Evolutionary conservation across 23 red algal genomes (phyloP).

Genomic region (Chondrus crispus): DNA sequence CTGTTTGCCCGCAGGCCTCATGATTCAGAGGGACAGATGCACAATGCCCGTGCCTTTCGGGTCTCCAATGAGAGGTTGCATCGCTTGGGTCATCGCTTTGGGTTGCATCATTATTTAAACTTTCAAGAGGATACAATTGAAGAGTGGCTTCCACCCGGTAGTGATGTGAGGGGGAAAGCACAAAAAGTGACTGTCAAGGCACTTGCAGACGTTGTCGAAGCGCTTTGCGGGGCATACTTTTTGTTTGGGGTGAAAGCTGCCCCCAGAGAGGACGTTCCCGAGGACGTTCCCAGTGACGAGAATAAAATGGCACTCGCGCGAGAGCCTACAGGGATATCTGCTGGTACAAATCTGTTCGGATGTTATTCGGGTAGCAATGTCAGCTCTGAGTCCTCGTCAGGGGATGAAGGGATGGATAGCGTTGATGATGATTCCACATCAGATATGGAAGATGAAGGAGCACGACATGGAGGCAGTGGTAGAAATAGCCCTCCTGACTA

Average conservation of each 20-base stretch:
- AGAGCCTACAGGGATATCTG: too few species aligned
- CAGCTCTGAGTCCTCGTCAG: background rate
- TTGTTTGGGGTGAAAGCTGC: conserved; percentile 23
- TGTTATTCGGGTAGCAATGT: background rate
- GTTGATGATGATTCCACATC: background rate
- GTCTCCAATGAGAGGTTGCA: conserved; percentile 36
- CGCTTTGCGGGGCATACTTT: conserved; percentile 49
- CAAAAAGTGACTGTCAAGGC: conserved; percentile 35
- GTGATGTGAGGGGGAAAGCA: conserved; percentile 16
- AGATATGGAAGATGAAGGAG: background rate
- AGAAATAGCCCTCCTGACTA: too few species aligned
- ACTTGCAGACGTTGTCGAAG: conserved; percentile 69
- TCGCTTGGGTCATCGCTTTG: background rate
- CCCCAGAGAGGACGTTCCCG: too few species aligned
- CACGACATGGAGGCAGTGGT: background rate
- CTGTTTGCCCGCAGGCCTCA: conserved; percentile 42
- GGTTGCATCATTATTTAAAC: conserved; percentile 39
- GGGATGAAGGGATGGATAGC: background rate
- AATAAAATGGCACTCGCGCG: too few species aligned
- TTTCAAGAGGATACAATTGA: background rate
- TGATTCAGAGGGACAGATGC: conserved; percentile 49
- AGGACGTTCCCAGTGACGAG: background rate
- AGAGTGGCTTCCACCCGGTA: conserved; percentile 52
- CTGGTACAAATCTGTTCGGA: too few species aligned
- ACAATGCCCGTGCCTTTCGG: background rate